These are phyloP conservation scores for Verticillium dahliae DNA, from an alignment of 2,329 filamentous ascomycete species.

Conservation along the genomic window DNA sequence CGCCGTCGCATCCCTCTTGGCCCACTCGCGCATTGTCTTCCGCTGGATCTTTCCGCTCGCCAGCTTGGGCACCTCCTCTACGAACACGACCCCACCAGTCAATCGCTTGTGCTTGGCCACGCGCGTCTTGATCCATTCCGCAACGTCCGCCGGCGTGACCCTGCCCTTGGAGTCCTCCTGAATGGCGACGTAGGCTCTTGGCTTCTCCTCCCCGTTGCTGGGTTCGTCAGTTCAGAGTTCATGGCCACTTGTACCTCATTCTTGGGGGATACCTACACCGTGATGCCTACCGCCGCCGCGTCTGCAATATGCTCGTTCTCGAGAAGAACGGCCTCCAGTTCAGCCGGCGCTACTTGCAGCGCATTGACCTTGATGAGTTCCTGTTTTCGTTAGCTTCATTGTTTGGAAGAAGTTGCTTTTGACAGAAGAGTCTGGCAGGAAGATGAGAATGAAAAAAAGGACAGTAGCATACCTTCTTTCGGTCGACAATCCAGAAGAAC, in stretches of 20 bases:
- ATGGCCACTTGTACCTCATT: not conserved
- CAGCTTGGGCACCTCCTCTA: slow-evolving; percentile 50
- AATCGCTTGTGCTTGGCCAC: slow-evolving; percentile 47
- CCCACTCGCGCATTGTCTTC: slow-evolving; percentile 50
- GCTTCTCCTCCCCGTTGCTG: slow-evolving; percentile 40
- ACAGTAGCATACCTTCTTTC: slow-evolving; percentile 35
- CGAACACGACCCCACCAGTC: slow-evolving; percentile 44
- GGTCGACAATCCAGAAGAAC: slow-evolving; percentile 37
- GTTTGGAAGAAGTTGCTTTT: too few relatives aligned
- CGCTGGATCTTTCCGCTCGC: slow-evolving; percentile 52
- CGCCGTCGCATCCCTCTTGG: slow-evolving; percentile 40
- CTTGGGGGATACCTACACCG: slow-evolving; percentile 24
- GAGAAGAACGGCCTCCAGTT: slow-evolving; percentile 45
- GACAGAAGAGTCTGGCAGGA: too few relatives aligned
- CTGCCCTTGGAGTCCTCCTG: slow-evolving; percentile 37
- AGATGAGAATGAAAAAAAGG: not conserved
- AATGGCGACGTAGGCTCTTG: slow-evolving; percentile 44
- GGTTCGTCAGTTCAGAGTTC: not conserved
- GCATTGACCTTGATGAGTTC: slow-evolving; percentile 56
- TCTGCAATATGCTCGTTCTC: slow-evolving; percentile 46
- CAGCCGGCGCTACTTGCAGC: slow-evolving; percentile 53
- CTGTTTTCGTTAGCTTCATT: slow-evolving; percentile 18
- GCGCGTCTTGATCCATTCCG: slow-evolving; percentile 35
- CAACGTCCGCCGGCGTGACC: slow-evolving; percentile 45
- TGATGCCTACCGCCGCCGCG: slow-evolving; percentile 48